Evolutionary conservation across 495 filamentous ascomycete species (phyloP).

Genomic region (Penicillium diatomitis): DNA sequence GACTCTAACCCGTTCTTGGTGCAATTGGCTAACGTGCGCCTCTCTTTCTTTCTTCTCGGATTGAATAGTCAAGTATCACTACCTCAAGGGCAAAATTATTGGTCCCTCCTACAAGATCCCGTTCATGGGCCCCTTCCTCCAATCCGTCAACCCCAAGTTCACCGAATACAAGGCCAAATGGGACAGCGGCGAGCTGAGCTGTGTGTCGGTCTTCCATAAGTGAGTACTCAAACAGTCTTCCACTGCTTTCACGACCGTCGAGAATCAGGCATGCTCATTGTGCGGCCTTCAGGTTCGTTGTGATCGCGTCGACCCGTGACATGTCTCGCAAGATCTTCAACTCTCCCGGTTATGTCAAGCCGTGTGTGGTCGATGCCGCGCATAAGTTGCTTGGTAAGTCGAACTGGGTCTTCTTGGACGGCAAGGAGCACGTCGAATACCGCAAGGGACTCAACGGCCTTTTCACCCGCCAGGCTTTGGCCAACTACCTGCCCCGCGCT

Average conservation of each 20-base stretch:
- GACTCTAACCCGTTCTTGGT: neutral
- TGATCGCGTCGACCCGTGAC: slow-evolving; percentile 92
- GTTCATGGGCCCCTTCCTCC: slow-evolving; percentile 91
- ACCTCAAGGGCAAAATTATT: slow-evolving; percentile 74
- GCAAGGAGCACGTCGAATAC: slow-evolving; percentile 90
- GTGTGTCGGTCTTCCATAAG: slow-evolving; percentile 99
- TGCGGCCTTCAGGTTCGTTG: slow-evolving; percentile 64
- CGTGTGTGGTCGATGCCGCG: slow-evolving; percentile 91
- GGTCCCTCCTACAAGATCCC: slow-evolving; percentile 81
- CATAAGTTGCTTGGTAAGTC: slow-evolving; percentile 85
- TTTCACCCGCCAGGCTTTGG: slow-evolving; percentile 85
- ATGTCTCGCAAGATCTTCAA: slow-evolving; percentile 97
- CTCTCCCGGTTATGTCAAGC: slow-evolving; percentile 84
- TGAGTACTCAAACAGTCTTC: slow-evolving; percentile 33
- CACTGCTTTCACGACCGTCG: too few relatives aligned
- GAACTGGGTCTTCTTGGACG: slow-evolving; percentile 98
- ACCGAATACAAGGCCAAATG: slow-evolving; percentile 86
- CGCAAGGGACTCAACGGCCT: slow-evolving; percentile 92
- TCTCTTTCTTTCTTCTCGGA: slow-evolving; percentile 8
- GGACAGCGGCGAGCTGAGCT: slow-evolving; percentile 82
- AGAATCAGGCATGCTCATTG: too few relatives aligned
- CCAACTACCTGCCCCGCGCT: slow-evolving; percentile 81
- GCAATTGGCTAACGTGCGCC: neutral
- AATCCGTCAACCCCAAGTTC: slow-evolving; percentile 89
- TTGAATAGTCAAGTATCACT: slow-evolving; percentile 67